Evolutionary conservation across 140 eudicot genomes (phyloP).

Genomic region (Ambrosia hybrid): DNA sequence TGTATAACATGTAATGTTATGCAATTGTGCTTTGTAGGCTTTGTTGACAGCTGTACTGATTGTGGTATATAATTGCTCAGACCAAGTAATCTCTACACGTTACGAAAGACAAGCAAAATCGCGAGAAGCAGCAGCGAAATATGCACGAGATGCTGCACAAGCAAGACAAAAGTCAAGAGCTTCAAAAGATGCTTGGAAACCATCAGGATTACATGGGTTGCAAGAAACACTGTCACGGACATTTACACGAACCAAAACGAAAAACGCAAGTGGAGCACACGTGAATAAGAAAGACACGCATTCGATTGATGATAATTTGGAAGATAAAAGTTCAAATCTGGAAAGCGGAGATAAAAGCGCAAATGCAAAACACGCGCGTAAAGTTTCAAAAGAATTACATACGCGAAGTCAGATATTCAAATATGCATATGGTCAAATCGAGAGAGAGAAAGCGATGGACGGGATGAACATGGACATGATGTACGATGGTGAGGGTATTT

Average conservation of each 20-base stretch:
- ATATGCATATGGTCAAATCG: slow-evolving; percentile 92
- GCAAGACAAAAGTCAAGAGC: slow-evolving; percentile 81
- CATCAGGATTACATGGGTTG: slow-evolving; percentile 58
- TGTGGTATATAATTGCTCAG: slow-evolving; percentile 81
- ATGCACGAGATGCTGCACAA: slow-evolving; percentile 82
- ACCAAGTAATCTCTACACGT: slow-evolving; percentile 84
- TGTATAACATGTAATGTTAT: slow-evolving; percentile 9
- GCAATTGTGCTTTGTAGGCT: slow-evolving; percentile 47
- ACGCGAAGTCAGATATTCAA: slow-evolving; percentile 82
- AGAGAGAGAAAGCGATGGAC: slow-evolving; percentile 93
- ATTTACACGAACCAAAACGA: slow-evolving; percentile 81
- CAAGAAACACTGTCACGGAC: slow-evolving; percentile 42
- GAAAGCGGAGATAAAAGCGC: slow-evolving; percentile 58
- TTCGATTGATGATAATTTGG: slow-evolving; percentile 51
- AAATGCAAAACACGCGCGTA: slow-evolving; percentile 62
- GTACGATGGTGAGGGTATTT: slow-evolving; percentile 38
- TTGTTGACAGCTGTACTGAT: slow-evolving; percentile 65
- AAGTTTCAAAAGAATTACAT: slow-evolving; percentile 66
- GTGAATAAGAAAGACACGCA: slow-evolving; percentile 48
- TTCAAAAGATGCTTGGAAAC: slow-evolving; percentile 56
- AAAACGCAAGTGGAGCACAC: slow-evolving; percentile 38
- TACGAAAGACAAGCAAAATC: slow-evolving; percentile 77
- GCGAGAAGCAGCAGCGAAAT: slow-evolving; percentile 83
- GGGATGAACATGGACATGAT: slow-evolving; percentile 62
- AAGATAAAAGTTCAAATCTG: slow-evolving; percentile 60